Evolutionary conservation across 805 yeast genomes (phyloP).

Genomic region (Candida morakotiae): DNA sequence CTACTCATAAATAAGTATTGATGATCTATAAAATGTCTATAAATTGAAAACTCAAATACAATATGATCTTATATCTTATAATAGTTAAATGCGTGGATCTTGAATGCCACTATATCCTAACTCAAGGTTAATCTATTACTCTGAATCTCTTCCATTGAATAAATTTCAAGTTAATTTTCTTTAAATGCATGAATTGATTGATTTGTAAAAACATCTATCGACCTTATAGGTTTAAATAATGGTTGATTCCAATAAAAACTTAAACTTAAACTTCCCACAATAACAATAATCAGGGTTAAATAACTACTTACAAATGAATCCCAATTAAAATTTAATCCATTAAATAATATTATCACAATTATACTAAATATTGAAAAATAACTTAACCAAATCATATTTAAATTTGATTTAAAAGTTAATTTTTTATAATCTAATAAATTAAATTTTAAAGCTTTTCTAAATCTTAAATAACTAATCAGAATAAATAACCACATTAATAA

Average conservation of each 20-base stretch:
- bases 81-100: no score
- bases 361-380: constrained; percentile 15
- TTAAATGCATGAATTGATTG: constrained; percentile 7
- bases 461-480: constrained; percentile 15
- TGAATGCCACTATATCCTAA: no score
- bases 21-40: no score
- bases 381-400: constrained; percentile 6
- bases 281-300: constrained; percentile 6
- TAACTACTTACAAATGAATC: constrained; percentile 10
- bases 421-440: constrained; percentile 62
- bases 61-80: no score
- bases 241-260: constrained; percentile 7
- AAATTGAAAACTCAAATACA: no score
- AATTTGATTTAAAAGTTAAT: constrained; percentile 43
- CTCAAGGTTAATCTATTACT: no score
- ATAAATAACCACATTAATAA: constrained; percentile 24
- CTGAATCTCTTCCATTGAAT: no score
- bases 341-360: constrained; percentile 12
- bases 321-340: constrained; percentile 18
- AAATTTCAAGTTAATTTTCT: no score
- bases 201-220: constrained; percentile 5
- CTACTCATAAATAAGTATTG: no score
- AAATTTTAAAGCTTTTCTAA: constrained; percentile 7
- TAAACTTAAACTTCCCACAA: constrained; percentile 1
- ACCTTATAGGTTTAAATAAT: constrained; percentile 4